Percentiles rank a stretch among this genome's conserved stretches.
Evolutionary conservation across 177 flowering plant genomes (phyloP).

Genomic region (Vitis hybrid): DNA sequence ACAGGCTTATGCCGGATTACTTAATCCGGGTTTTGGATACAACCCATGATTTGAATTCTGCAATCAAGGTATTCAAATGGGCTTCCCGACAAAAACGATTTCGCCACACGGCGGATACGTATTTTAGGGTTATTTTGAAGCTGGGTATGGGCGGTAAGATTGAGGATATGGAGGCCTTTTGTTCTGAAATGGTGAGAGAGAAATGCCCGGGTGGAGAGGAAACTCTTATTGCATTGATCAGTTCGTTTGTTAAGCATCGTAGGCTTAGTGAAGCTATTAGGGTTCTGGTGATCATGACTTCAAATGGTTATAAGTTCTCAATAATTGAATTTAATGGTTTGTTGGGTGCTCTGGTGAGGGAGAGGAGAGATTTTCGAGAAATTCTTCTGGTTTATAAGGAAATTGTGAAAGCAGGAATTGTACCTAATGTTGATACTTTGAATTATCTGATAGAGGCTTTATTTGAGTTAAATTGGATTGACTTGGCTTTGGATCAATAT

Average conservation of each 20-base stretch:
- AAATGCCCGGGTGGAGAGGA: constrained; percentile 31
- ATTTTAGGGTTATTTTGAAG: constrained; percentile 48
- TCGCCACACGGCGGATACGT: constrained; percentile 44
- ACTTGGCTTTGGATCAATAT: constrained; percentile 59
- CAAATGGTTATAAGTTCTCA: constrained; percentile 45
- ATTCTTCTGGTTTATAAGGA: constrained; percentile 70
- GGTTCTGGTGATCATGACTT: constrained; percentile 47
- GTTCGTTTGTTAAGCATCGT: constrained; percentile 36
- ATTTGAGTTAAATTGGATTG: constrained; percentile 35
- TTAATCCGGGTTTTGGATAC: constrained; percentile 41
- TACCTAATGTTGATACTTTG: constrained; percentile 55
- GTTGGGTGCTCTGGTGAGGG: constrained; percentile 48
- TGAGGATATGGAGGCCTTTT: constrained; percentile 51
- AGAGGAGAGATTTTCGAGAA: constrained; percentile 42
- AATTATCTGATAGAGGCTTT: constrained; percentile 61
- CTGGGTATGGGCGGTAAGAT: constrained; percentile 55
- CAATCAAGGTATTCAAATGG: constrained; percentile 63
- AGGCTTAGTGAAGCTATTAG: constrained; percentile 48
- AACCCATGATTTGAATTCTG: constrained; percentile 41
- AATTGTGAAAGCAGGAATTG: constrained; percentile 61
- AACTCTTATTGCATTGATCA: constrained; percentile 35
- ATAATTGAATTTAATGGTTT: constrained; percentile 41
- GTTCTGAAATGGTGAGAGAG: constrained; percentile 52
- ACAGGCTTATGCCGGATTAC: constrained; percentile 35
- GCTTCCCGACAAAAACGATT: constrained; percentile 52